A percentile compares a stretch with the other conserved stretches of the same genome.
phyloP scores from a whole-genome alignment of 805 yeast species.

The Wickerhamiella musiphila region DNA sequence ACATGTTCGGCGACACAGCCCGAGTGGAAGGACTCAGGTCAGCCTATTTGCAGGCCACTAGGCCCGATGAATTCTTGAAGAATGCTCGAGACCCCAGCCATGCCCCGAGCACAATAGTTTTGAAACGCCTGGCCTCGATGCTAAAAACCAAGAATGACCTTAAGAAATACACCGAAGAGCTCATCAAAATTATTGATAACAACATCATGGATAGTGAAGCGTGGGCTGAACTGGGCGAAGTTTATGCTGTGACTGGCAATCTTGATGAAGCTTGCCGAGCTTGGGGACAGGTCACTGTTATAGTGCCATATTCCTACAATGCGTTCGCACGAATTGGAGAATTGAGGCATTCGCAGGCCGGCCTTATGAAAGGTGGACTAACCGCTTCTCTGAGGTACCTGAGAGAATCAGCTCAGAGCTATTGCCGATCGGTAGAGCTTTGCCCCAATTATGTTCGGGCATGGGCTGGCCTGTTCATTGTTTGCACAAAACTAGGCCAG shows the following conservation, averaged over 20 bases:
- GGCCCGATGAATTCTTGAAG: constrained; percentile 24
- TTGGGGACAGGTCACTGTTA: constrained; percentile 50
- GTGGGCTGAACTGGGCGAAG: constrained; percentile 61
- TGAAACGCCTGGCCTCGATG: constrained; percentile 21
- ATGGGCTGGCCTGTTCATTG: constrained; percentile 48
- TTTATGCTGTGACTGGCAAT: constrained; percentile 44
- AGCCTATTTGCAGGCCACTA: constrained; percentile 38
- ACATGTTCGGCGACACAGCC: constrained; percentile 46
- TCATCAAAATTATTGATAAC: constrained; percentile 37
- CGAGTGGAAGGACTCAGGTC: constrained; percentile 39
- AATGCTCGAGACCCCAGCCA: constrained; percentile 6
- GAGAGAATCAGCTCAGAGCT: constrained; percentile 26
- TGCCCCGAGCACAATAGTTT: constrained; percentile 16
- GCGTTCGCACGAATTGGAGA: constrained; percentile 51
- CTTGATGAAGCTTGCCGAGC: constrained; percentile 50
- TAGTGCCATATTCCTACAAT: constrained; percentile 53
- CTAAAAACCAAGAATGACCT: constrained; percentile 16
- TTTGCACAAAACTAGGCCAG: constrained; percentile 7
- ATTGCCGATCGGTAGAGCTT: constrained; percentile 58
- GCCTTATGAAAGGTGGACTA: constrained; percentile 8
- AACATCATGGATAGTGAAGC: constrained; percentile 61
- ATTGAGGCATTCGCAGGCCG: constrained; percentile 17
- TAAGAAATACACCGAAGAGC: constrained; percentile 34
- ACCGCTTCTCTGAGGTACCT: constrained; percentile 12
- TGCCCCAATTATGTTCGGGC: constrained; percentile 51